phyloP scores from a whole-genome alignment of 1,284 basidiomycete genomes.

The Coriolopsis trogii region DNA sequence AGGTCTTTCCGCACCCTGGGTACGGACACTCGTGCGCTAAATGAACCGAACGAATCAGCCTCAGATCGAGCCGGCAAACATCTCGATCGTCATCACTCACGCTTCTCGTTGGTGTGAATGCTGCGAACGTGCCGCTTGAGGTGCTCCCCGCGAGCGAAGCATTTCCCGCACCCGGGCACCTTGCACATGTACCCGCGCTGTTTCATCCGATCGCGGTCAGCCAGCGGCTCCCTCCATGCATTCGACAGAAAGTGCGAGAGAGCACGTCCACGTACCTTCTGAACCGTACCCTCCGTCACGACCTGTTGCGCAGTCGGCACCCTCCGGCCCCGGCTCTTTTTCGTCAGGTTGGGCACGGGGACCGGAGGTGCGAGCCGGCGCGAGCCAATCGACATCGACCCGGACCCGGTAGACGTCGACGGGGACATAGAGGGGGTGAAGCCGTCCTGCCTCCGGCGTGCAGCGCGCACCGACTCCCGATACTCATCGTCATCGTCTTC shows the following conservation, averaged over 20 bases:
- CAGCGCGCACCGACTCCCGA: conserved; percentile 34
- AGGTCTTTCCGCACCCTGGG: conserved; percentile 79
- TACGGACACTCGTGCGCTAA: conserved; percentile 77
- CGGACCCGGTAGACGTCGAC: conserved; percentile 13
- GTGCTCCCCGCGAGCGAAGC: conserved; percentile 78
- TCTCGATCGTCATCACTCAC: conserved; percentile 44
- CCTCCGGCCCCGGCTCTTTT: conserved; percentile 70
- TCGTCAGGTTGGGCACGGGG: conserved; percentile 72
- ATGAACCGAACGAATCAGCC: conserved; percentile 2
- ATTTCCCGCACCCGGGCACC: conserved; percentile 78
- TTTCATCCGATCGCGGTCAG: conserved; percentile 22
- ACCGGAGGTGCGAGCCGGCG: conserved; percentile 53
- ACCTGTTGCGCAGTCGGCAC: conserved; percentile 61
- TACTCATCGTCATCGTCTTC: conserved; percentile 39
- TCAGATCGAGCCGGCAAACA: background rate
- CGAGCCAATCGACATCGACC: conserved; percentile 9
- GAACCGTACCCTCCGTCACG: conserved; percentile 39
- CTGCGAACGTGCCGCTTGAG: conserved; percentile 77
- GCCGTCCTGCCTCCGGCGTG: conserved; percentile 24
- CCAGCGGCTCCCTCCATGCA: background rate
- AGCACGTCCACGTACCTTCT: conserved; percentile 30
- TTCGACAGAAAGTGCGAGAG: background rate
- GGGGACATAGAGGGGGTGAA: conserved; percentile 17
- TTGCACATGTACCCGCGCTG: conserved; percentile 69
- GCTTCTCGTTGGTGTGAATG: conserved; percentile 83